Evolutionary conservation across 1,284 basidiomycete species (phyloP).

Genomic region (Ceratobasidium sp.): DNA sequence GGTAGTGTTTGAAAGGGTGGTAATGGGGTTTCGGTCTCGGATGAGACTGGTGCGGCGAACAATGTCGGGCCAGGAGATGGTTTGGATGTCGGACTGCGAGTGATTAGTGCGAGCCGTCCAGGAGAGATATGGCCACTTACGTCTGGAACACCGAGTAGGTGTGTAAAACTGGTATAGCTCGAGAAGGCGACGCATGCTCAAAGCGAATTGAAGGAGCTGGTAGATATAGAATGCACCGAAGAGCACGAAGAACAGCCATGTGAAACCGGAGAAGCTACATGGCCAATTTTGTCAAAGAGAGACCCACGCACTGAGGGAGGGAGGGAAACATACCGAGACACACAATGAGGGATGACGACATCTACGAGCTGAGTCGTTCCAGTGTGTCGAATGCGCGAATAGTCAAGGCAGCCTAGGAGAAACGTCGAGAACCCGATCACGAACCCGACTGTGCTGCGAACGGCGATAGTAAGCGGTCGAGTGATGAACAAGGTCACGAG

Average conservation of each 20-base stretch:
- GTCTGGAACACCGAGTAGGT: conserved; percentile 68
- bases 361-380: conserved; percentile 78
- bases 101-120: neutral
- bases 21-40: conserved; percentile 90
- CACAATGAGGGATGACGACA: conserved; percentile 83
- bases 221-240: conserved; percentile 85
- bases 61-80: conserved; percentile 96
- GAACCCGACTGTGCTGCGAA: conserved; percentile 90
- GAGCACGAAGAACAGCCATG: conserved; percentile 83
- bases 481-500: conserved; percentile 28
- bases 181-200: conserved; percentile 77
- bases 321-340: conserved; percentile 71
- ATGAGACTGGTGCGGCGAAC: conserved; percentile 90
- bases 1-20: conserved; percentile 78
- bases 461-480: conserved; percentile 48
- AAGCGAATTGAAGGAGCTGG: conserved; percentile 64
- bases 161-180: conserved; percentile 93
- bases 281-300: neutral
- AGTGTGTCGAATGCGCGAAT: conserved; percentile 78
- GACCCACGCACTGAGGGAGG: conserved; percentile 48
- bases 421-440: conserved; percentile 98
- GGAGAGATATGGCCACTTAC: conserved; percentile 57
- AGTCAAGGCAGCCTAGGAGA: conserved; percentile 94
- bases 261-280: conserved; percentile 83
- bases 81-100: conserved; percentile 93